A percentile compares a stretch with the other conserved stretches of the same genome.
Evolutionary conservation across 2,329 filamentous ascomycete species (phyloP).

Genomic region (Neofusicoccum laricinum): DNA sequence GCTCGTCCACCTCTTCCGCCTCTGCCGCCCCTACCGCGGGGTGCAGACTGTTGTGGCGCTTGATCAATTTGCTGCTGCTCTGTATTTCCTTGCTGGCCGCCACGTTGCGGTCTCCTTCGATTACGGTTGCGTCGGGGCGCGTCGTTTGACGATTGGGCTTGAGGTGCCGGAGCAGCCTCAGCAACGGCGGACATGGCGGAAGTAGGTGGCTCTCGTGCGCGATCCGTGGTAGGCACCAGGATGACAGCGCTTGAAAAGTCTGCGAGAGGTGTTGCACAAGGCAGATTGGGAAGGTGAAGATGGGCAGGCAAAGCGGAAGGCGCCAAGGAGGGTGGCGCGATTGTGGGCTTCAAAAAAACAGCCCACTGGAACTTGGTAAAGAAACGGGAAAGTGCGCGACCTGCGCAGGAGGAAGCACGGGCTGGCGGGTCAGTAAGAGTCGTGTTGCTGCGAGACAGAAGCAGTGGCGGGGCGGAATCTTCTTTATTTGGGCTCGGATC

Average conservation of each 20-base stretch:
- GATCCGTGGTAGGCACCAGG: neutral
- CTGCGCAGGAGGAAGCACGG: neutral
- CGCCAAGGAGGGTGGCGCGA: neutral
- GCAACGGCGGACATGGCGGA: neutral
- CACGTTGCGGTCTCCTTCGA: neutral
- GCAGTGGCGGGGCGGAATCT: neutral
- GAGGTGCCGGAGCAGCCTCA: neutral
- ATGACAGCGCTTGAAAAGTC: neutral
- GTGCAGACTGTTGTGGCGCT: neutral
- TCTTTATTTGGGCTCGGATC: neutral
- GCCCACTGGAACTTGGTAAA: constrained; percentile 28
- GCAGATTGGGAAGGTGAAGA: neutral
- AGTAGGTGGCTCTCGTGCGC: neutral
- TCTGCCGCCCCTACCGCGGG: neutral
- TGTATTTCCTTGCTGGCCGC: neutral
- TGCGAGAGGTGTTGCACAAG: neutral
- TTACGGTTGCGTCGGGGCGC: constrained; percentile 7
- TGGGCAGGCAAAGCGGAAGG: neutral
- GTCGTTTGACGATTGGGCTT: neutral
- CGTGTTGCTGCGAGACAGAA: constrained; percentile 16
- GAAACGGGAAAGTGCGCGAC: constrained; percentile 17
- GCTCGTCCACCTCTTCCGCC: constrained; percentile 8
- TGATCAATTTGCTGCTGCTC: neutral
- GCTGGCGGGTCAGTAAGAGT: neutral
- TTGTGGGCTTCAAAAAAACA: constrained; percentile 29